A percentile compares a stretch with the other conserved stretches of the same genome.
These are phyloP conservation scores for Pneumocystis canis DNA, from an alignment of 1,139 yeast genomes.

Conservation along the genomic window DNA sequence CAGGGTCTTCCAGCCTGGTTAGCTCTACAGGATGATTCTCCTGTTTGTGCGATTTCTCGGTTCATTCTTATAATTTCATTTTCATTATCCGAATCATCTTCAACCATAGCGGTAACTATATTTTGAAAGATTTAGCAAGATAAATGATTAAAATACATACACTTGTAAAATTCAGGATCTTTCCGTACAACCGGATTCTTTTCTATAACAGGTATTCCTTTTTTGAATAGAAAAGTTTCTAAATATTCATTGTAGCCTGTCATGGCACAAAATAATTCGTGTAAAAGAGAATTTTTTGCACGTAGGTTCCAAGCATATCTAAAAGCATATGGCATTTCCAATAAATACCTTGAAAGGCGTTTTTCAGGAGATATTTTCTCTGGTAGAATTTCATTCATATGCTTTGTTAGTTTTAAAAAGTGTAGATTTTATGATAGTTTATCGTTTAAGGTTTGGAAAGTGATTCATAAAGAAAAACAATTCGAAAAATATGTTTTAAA, in stretches of 20 bases:
- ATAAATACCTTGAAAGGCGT: not conserved
- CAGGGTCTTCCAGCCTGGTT: conserved; percentile 59
- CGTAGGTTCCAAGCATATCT: not conserved
- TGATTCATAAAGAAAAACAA: not conserved
- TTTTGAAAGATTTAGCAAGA: not conserved
- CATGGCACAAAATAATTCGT: conserved; percentile 38
- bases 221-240: conserved; percentile 35
- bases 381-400: not conserved
- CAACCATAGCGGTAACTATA: not conserved
- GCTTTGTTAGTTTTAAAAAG: not conserved
- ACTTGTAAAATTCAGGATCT: conserved; percentile 15
- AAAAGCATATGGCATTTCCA: not conserved
- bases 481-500: not conserved
- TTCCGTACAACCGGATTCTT: conserved; percentile 18
- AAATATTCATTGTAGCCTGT: conserved; percentile 38
- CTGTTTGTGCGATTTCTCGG: not conserved
- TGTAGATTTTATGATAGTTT: not conserved
- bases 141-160: conserved; percentile 16
- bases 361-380: not conserved
- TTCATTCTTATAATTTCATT: not conserved
- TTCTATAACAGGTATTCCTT: conserved; percentile 25
- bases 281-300: conserved; percentile 29
- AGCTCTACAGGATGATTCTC: not conserved
- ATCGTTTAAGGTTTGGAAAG: not conserved
- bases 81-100: not conserved